phyloP scores from a whole-genome alignment of 768 basidiomycete genomes.

The Ramaria sp. region DNA sequence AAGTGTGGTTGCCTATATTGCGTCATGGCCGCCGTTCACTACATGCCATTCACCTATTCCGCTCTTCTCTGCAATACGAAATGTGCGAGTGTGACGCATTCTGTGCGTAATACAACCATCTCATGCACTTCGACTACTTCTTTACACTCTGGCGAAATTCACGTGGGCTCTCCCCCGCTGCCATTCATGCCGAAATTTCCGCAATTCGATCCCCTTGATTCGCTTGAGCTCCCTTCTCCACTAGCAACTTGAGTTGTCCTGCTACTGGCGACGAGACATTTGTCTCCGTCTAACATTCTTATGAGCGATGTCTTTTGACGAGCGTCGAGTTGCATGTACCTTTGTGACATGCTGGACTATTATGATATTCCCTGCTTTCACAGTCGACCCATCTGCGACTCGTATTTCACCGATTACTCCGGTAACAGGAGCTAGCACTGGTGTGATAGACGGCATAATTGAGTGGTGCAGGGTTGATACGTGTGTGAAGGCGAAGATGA shows the following conservation, averaged over 20 bases:
- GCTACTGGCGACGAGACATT: slow-evolving; percentile 7
- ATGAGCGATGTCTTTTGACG: not conserved
- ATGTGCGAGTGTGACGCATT: too few species aligned
- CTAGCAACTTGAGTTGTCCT: slow-evolving; percentile 7
- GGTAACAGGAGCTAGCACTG: slow-evolving; percentile 7
- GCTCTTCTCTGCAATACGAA: too few species aligned
- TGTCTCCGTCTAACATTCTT: slow-evolving; percentile 6
- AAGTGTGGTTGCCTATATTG: too few species aligned
- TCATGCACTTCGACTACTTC: not conserved
- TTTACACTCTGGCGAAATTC: not conserved
- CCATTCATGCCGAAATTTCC: slow-evolving; percentile 12
- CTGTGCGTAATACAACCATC: too few species aligned
- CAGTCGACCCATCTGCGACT: slow-evolving; percentile 4
- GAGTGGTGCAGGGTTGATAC: not conserved
- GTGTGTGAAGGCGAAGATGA: not conserved
- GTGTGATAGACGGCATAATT: not conserved
- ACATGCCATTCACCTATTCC: too few species aligned
- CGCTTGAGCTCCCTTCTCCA: slow-evolving; percentile 6
- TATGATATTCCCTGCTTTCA: slow-evolving; percentile 8
- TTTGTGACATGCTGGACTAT: slow-evolving; percentile 8
- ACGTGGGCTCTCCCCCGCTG: slow-evolving; percentile 5
- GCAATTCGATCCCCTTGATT: slow-evolving; percentile 9
- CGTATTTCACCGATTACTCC: slow-evolving; percentile 8
- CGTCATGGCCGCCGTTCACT: too few species aligned
- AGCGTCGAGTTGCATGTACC: not conserved